A percentile compares a stretch with the other conserved stretches of the same genome.
Conservation (phyloP, 331 rosid species). For the Pyracantha coccinea region DNA sequence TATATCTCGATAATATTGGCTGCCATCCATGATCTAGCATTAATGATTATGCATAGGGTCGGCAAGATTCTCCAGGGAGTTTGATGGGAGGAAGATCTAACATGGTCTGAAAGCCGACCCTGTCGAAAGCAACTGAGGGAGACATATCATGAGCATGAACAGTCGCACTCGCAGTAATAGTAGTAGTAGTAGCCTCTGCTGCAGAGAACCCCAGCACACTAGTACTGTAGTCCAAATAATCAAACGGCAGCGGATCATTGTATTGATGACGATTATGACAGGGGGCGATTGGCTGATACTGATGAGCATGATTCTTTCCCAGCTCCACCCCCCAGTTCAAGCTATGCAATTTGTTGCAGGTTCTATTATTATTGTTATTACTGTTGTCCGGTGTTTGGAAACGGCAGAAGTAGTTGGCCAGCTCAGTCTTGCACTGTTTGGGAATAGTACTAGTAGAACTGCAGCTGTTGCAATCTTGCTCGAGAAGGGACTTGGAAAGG, state of each 20-base stretch:
- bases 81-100: constrained; percentile 24
- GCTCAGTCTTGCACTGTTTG: constrained; percentile 34
- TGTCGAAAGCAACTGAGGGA: constrained; percentile 31
- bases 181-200: constrained; percentile 1
- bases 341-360: not conserved
- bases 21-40: not conserved
- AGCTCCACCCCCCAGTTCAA: not conserved
- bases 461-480: not conserved
- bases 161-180: constrained; percentile 1
- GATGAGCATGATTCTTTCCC: constrained; percentile 14
- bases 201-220: constrained; percentile 7
- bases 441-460: not conserved
- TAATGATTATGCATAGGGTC: too few relatives aligned
- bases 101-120: constrained; percentile 23
- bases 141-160: constrained; percentile 22
- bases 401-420: constrained; percentile 20
- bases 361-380: not conserved
- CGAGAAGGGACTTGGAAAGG: constrained; percentile 33
- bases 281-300: not conserved
- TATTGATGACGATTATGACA: not conserved
- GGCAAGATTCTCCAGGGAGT: constrained; percentile 36
- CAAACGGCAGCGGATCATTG: constrained; percentile 14
- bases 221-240: constrained; percentile 8
- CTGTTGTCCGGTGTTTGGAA: constrained; percentile 5
- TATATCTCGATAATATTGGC: too few relatives aligned